These are phyloP conservation scores for Teratosphaeria viscida DNA, from an alignment of 2,329 filamentous ascomycete genomes.

Conservation along the genomic window DNA sequence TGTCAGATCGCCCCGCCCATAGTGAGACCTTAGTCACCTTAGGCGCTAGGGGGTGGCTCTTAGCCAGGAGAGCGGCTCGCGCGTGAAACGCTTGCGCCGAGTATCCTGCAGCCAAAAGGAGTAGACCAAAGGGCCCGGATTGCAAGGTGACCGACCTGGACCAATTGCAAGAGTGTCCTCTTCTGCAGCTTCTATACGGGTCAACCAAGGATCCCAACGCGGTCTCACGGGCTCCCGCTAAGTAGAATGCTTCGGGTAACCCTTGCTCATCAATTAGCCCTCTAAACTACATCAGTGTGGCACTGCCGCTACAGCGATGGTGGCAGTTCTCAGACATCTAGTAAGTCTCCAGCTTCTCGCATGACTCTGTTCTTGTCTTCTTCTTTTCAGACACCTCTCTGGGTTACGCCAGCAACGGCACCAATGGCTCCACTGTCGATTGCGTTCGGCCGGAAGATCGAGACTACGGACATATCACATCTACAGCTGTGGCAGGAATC, in stretches of 20 bases:
- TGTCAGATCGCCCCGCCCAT: background rate
- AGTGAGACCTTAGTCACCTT: background rate
- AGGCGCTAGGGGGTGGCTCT: background rate
- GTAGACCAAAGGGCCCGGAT: background rate
- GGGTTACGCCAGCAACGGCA: slow-evolving; percentile 4
- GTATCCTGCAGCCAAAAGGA: background rate
- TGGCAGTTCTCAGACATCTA: background rate
- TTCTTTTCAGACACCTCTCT: background rate
- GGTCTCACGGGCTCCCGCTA: background rate
- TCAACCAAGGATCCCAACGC: background rate
- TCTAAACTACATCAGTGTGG: background rate
- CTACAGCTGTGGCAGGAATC: slow-evolving; percentile 23
- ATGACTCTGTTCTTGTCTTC: background rate
- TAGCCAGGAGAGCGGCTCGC: background rate
- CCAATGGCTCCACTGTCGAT: slow-evolving; percentile 11
- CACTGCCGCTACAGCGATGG: background rate
- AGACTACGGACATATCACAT: slow-evolving; percentile 17
- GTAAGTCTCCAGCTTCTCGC: background rate
- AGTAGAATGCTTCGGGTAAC: background rate
- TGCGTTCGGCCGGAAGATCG: slow-evolving; percentile 17
- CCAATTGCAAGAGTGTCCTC: background rate
- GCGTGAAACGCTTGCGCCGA: background rate
- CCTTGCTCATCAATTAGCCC: background rate
- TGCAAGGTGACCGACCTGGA: background rate
- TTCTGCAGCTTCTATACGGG: background rate